Evolutionary conservation across 352 stramenopile genomes (phyloP), one percentile per base, ranked within the genome.

Genomic region (Pythium oligandrum): DNA sequence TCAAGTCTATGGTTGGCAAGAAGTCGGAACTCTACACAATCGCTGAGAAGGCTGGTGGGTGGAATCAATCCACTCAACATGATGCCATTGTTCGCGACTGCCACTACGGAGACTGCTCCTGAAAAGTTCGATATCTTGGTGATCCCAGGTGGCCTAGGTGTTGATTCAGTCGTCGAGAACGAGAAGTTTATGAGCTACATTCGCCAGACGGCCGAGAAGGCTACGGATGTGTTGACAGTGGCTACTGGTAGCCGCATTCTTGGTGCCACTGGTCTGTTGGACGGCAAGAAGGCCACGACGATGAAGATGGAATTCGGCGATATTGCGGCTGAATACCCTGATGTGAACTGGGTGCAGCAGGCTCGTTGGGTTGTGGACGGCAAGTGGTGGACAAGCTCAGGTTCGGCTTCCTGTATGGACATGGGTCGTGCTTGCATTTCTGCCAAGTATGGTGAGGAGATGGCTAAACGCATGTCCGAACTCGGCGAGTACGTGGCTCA

Each of bases 301-400:
- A 87, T 85, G 67, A 87, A 87, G 51, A 62, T 79, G 33, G 64
- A 55, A 31, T 85, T 76, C 56, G 50, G 66, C n/a, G 42, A 68
- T 4, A 61, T 87, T 31, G 62, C 63, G 30, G 31, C 56, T 10
- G 40, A 57, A 10, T 54, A 71, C 26, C 69, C 69, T n/a, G 55
- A 44, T 1, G 71, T 84, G 17, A 17, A 71, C 4, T 89, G 78
- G 75, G 64, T 83, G 7, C 61, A 62, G 48, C 73, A 83, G 51
- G 78, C 75, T 31, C 71, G 75, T 10, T 89, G 78, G 78, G 64
- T 83, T 50, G 66, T 71, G 30, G 73, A 87, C 42, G 75, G 64
- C 49, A 68, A 73, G 46, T 74, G 48, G 52, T 87, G 73, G 74
- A 87, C 75, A n/a, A 80, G 68, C 49, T 87, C 74, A 1, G 78